Percentiles rank a stretch among this genome's conserved stretches.
phyloP scores from a whole-genome alignment of 352 stramenopile genomes.

The Globisporangium perplexum region DNA sequence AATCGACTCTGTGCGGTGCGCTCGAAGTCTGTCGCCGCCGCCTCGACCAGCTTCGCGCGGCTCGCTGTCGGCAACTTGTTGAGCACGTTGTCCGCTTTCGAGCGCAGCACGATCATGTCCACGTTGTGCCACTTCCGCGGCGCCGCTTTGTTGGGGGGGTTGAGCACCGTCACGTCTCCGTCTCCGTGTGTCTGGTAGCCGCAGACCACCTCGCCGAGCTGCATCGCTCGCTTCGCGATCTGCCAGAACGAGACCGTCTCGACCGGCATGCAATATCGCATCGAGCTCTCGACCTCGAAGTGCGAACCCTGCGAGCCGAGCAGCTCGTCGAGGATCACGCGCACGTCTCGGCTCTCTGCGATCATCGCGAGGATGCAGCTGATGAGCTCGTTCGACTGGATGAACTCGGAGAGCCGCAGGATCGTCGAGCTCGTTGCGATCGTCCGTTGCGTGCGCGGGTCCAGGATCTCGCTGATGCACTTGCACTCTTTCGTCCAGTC shows the following conservation, averaged over 20 bases:
- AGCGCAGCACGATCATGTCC: constrained; percentile 68
- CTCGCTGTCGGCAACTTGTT: constrained; percentile 6
- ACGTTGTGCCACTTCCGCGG: constrained; percentile 39
- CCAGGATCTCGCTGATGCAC: constrained; percentile 84
- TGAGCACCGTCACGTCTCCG: constrained; percentile 57
- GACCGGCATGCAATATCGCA: constrained; percentile 41
- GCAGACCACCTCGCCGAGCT: constrained; percentile 62
- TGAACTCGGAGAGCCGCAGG: constrained; percentile 76
- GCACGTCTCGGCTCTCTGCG: constrained; percentile 78
- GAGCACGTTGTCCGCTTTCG: constrained; percentile 18
- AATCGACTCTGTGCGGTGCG: constrained; percentile 37
- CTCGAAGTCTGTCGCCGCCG: constrained; percentile 32
- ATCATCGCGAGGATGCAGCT: constrained; percentile 86
- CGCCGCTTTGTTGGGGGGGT: constrained; percentile 52
- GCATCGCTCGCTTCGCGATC: constrained; percentile 50
- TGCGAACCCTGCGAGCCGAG: constrained; percentile 60
- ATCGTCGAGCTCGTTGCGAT: constrained; percentile 74
- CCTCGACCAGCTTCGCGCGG: background rate
- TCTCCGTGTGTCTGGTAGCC: constrained; percentile 60
- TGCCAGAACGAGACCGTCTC: constrained; percentile 80
- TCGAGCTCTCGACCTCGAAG: constrained; percentile 66
- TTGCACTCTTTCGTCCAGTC: constrained; percentile 35
- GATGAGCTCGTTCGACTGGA: constrained; percentile 88
- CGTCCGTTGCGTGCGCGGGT: constrained; percentile 80
- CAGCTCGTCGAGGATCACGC: constrained; percentile 72